Evolutionary conservation across 257 asterid genomes (phyloP).

Genomic region (Rhazya stricta): DNA sequence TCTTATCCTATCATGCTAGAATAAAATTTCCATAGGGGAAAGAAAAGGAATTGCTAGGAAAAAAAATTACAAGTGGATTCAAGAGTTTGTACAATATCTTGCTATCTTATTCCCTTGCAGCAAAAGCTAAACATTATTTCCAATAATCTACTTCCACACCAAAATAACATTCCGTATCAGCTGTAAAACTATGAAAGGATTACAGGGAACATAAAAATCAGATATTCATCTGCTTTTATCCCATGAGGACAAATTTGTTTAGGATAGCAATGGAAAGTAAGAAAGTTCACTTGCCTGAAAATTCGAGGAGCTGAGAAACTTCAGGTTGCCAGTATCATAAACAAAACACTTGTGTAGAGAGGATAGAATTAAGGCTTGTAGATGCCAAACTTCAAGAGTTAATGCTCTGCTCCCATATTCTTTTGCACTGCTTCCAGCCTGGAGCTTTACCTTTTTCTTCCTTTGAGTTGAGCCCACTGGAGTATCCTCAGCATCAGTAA

Average conservation of each 20-base stretch:
- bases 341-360: constrained; percentile 76
- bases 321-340: constrained; percentile 63
- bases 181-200: not conserved
- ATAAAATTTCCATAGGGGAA: not conserved
- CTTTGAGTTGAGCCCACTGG: constrained; percentile 33
- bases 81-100: too few relatives aligned
- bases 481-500: constrained; percentile 37
- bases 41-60: too few relatives aligned
- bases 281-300: constrained; percentile 57
- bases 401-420: constrained; percentile 35
- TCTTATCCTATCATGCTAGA: not conserved
- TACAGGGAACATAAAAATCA: not conserved
- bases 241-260: not conserved
- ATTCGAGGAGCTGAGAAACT: constrained; percentile 61
- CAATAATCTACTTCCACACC: not conserved
- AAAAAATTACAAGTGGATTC: not conserved
- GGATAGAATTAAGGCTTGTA: constrained; percentile 62
- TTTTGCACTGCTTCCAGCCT: constrained; percentile 21
- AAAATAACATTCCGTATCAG: not conserved
- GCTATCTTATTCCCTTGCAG: not conserved
- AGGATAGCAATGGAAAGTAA: not conserved
- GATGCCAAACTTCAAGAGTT: constrained; percentile 63
- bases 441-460: constrained; percentile 70
- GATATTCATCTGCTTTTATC: not conserved
- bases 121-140: not conserved